Percentiles rank a stretch among this genome's conserved stretches.
These are phyloP conservation scores for Phialocephala sp. DNA, from an alignment of 2,329 filamentous ascomycete species.

Conservation along the genomic window DNA sequence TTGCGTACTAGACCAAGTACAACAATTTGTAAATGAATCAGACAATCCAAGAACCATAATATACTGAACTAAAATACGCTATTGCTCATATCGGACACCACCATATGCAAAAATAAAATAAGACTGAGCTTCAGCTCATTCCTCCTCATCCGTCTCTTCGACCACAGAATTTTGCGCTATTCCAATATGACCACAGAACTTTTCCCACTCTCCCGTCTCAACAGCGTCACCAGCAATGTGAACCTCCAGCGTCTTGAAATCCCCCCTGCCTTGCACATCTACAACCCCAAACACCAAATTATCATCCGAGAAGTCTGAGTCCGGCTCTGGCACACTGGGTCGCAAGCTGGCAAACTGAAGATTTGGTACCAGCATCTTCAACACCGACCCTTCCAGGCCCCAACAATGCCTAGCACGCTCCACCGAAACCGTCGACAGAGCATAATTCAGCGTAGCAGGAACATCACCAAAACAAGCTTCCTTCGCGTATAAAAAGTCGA, in stretches of 20 bases:
- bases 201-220: slow-evolving; percentile 26
- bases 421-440: slow-evolving; percentile 23
- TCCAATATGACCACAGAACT: slow-evolving; percentile 16
- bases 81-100: neutral
- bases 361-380: slow-evolving; percentile 11
- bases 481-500: slow-evolving; percentile 35
- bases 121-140: slow-evolving; percentile 2
- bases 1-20: neutral
- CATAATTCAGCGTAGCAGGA: slow-evolving; percentile 39
- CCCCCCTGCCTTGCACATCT: slow-evolving; percentile 12
- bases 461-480: slow-evolving; percentile 36
- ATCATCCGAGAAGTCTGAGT: slow-evolving; percentile 25
- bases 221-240: slow-evolving; percentile 23
- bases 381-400: slow-evolving; percentile 17
- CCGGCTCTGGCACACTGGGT: slow-evolving; percentile 3
- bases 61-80: neutral
- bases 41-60: neutral
- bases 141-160: slow-evolving; percentile 9
- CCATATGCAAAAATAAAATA: neutral
- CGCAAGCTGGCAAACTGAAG: slow-evolving; percentile 19
- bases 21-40: neutral
- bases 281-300: slow-evolving; percentile 29
- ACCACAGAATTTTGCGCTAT: neutral
- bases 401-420: slow-evolving; percentile 25
- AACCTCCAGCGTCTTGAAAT: slow-evolving; percentile 3